These are phyloP conservation scores for Aspergillus aculeatus DNA, from an alignment of 2,329 filamentous ascomycete species.

Conservation along the genomic window DNA sequence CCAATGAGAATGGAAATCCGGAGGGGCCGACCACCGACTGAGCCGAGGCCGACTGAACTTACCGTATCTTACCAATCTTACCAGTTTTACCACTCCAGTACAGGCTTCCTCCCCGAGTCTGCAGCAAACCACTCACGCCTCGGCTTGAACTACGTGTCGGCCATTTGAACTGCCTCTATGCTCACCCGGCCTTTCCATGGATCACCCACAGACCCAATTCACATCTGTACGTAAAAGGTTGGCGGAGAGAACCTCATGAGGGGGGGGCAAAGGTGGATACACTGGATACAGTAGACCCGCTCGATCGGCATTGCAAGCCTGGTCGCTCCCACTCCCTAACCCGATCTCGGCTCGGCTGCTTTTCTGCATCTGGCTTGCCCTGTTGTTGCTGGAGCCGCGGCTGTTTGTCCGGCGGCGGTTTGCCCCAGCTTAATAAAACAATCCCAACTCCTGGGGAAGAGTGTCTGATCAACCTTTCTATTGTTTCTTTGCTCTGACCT, in stretches of 20 bases:
- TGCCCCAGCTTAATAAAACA: conserved; percentile 11
- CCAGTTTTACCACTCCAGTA: background rate
- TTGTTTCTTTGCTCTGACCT: background rate
- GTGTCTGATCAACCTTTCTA: background rate
- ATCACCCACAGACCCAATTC: background rate
- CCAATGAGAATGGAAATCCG: background rate
- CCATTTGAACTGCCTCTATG: background rate
- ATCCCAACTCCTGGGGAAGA: background rate
- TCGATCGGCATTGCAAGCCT: background rate
- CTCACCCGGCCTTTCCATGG: background rate
- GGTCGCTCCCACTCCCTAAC: background rate
- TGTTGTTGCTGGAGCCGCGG: conserved; percentile 13
- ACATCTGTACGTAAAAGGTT: background rate
- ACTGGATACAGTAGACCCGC: background rate
- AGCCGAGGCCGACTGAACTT: conserved; percentile 18
- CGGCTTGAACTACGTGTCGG: background rate
- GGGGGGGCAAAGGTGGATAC: background rate
- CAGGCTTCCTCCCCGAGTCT: background rate
- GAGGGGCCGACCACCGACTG: conserved; percentile 15
- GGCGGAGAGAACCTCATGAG: background rate
- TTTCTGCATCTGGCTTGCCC: conserved; percentile 7
- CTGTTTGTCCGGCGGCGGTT: conserved; percentile 8
- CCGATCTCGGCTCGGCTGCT: conserved; percentile 10
- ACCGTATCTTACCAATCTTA: conserved; percentile 30
- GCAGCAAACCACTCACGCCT: background rate